A percentile compares a stretch with the other conserved stretches of the same genome.
phyloP scores from a whole-genome alignment of 805 yeast species.

The Ogataea nakhonphanomensis region DNA sequence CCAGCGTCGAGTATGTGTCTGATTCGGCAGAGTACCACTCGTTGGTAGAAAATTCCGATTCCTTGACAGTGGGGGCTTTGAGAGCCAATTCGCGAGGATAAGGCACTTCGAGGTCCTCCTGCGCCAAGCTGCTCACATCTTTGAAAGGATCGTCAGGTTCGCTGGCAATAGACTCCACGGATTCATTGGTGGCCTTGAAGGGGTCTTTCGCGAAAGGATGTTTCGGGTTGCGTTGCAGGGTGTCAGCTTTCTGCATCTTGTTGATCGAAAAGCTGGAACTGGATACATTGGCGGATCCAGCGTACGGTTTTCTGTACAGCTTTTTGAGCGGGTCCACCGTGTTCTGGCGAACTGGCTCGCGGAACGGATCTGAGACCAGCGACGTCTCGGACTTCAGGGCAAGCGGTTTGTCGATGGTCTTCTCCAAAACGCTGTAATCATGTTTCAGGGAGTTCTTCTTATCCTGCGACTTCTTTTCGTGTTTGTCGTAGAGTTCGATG shows the following conservation, averaged over 20 bases:
- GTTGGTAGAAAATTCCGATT: neutral
- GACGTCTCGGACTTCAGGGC: neutral
- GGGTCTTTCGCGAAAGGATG: neutral
- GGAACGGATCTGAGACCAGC: too few relatives aligned
- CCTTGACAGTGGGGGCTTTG: neutral
- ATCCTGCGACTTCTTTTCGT: constrained; percentile 16
- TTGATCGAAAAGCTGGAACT: too few relatives aligned
- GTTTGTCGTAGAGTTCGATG: constrained; percentile 24
- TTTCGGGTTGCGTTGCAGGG: neutral
- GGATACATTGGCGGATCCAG: neutral
- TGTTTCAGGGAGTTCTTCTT: constrained; percentile 15
- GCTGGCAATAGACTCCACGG: constrained; percentile 4
- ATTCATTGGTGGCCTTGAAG: neutral
- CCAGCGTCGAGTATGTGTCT: constrained; percentile 5
- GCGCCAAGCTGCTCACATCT: constrained; percentile 5
- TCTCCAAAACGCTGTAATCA: too few relatives aligned
- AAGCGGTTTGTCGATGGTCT: neutral
- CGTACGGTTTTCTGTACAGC: neutral
- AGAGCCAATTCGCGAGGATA: constrained; percentile 10
- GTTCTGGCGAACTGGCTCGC: too few relatives aligned
- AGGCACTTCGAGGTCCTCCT: constrained; percentile 2
- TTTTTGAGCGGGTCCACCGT: neutral
- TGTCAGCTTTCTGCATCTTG: neutral
- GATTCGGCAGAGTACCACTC: constrained; percentile 1
- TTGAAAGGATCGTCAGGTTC: constrained; percentile 9